phyloP scores from a whole-genome alignment of 139 green algal genomes.

The Trebouxia sp. region DNA sequence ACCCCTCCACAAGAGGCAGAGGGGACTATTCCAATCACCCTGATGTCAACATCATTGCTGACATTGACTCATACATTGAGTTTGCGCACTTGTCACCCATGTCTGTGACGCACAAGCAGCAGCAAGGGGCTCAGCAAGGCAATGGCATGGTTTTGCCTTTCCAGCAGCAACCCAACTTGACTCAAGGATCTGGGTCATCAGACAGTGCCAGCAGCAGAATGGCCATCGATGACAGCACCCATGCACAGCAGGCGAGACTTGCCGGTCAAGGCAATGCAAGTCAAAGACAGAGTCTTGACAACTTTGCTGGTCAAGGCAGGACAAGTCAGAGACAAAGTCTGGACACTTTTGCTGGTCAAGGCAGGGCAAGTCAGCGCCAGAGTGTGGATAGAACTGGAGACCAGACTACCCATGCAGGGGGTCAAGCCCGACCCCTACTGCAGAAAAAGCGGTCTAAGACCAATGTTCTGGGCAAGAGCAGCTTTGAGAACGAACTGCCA shows the following conservation, averaged over 20 bases:
- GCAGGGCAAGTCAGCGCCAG: no score
- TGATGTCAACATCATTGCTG: slow-evolving; percentile 11
- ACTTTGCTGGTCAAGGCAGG: no score
- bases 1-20: background rate
- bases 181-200: background rate
- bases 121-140: background rate
- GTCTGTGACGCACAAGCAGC: background rate
- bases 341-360: no score
- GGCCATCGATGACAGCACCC: background rate
- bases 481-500: background rate
- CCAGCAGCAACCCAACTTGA: background rate
- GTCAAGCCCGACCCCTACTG: background rate
- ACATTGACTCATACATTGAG: slow-evolving; percentile 8
- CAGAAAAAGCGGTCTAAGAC: background rate
- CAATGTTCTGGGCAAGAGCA: background rate
- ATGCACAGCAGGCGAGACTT: no score
- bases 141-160: background rate
- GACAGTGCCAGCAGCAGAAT: background rate
- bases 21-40: slow-evolving; percentile 14
- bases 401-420: background rate
- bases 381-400: no score
- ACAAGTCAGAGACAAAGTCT: no score
- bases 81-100: slow-evolving; percentile 13
- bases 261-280: background rate
- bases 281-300: no score